Conservation (phyloP, 148 eudicot genomes). For the Cornus suecica region DNA sequence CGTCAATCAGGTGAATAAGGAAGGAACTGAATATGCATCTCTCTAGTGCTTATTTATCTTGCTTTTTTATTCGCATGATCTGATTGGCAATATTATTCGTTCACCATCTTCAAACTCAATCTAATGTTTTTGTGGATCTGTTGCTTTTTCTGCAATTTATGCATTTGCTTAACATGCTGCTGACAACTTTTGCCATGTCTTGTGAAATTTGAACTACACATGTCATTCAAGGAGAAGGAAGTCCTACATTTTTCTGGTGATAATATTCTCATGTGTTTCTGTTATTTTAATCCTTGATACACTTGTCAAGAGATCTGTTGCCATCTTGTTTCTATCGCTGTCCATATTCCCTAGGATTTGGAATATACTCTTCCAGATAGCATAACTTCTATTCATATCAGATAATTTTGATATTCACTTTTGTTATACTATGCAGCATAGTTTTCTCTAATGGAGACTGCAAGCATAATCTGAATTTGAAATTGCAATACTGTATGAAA, state of each 20-base stretch:
- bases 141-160: no score
- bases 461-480: not conserved
- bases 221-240: not conserved
- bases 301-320: no score
- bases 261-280: not conserved
- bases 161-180: not conserved
- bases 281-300: no score
- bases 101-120: not conserved
- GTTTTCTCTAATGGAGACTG: not conserved
- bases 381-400: no score
- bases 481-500: no score
- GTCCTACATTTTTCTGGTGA: not conserved
- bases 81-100: not conserved
- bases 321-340: no score
- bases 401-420: no score
- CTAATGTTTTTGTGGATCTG: no score
- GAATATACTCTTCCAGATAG: no score
- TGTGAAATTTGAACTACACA: not conserved
- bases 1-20: conserved; percentile 35
- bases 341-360: no score
- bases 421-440: not conserved
- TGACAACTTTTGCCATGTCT: not conserved
- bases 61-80: not conserved
- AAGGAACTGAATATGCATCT: not conserved
- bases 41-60: not conserved